Percentiles rank a stretch among this genome's conserved stretches.
These are phyloP conservation scores for Citrus medica DNA, from an alignment of 345 rosid species.

Conservation along the genomic window DNA sequence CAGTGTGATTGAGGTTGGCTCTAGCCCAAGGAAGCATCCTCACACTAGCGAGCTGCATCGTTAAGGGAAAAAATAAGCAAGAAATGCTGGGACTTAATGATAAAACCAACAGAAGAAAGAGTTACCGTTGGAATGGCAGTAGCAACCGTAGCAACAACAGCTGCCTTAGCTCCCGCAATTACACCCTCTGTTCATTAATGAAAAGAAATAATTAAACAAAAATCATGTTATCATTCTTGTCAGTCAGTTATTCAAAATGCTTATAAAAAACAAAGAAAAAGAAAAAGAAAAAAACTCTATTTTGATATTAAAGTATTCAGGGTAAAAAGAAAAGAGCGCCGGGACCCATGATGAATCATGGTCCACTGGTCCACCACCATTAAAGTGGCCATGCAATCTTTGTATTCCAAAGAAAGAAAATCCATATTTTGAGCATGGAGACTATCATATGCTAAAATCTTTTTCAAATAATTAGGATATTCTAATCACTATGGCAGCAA, in stretches of 20 bases:
- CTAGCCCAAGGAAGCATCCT: constrained; percentile 88
- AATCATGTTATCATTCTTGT: background rate
- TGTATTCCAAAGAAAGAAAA: background rate
- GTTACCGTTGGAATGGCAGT: constrained; percentile 83
- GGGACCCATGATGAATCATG: background rate
- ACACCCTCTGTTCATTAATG: constrained; percentile 62
- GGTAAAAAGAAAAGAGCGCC: background rate
- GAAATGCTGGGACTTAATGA: background rate
- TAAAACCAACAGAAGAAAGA: background rate
- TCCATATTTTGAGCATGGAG: constrained; percentile 3
- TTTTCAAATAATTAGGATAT: background rate
- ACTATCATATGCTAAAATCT: background rate
- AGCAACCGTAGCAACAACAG: constrained; percentile 58
- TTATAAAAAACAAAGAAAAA: background rate
- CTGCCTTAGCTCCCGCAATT: constrained; percentile 85
- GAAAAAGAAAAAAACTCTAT: background rate
- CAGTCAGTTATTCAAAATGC: background rate
- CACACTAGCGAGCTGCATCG: constrained; percentile 60
- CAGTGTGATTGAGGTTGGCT: constrained; percentile 79
- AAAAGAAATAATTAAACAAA: background rate
- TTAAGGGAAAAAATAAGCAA: background rate
- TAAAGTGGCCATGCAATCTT: background rate
- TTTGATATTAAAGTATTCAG: background rate
- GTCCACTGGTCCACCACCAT: constrained; percentile 6
- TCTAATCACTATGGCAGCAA: background rate